Conservation (phyloP, 768 basidiomycete species). For the Suillus sp. region DNA sequence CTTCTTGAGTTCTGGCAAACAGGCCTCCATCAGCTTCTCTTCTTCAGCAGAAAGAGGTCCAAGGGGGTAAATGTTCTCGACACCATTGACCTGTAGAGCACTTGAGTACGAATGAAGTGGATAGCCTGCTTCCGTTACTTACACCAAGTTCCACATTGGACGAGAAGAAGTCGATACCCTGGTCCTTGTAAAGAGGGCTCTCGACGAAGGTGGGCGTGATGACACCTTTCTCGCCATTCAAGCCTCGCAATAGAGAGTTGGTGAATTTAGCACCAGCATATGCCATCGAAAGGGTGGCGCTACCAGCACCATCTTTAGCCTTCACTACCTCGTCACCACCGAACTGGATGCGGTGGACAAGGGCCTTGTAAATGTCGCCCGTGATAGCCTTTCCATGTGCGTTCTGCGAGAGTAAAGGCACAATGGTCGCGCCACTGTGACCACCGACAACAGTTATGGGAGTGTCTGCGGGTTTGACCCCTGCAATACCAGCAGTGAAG, state of each 20-base stretch:
- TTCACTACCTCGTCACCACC: slow-evolving; percentile 99
- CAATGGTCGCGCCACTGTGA: slow-evolving; percentile 96
- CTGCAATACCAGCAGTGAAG: slow-evolving; percentile 77
- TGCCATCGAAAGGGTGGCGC: slow-evolving; percentile 77
- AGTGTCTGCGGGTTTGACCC: slow-evolving; percentile 64
- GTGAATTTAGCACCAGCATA: slow-evolving; percentile 77
- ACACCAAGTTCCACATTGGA: slow-evolving; percentile 93
- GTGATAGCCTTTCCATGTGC: slow-evolving; percentile 66
- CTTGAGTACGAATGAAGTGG: slow-evolving; percentile 12
- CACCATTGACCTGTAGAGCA: slow-evolving; percentile 67
- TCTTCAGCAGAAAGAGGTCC: slow-evolving; percentile 82
- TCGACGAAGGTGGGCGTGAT: slow-evolving; percentile 86
- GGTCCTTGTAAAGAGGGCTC: slow-evolving; percentile 79
- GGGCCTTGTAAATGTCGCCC: slow-evolving; percentile 72
- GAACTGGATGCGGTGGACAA: slow-evolving; percentile 94
- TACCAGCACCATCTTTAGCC: slow-evolving; percentile 89
- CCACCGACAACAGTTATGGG: slow-evolving; percentile 89
- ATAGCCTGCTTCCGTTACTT: slow-evolving; percentile 30
- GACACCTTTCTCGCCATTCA: slow-evolving; percentile 68
- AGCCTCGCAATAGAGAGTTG: slow-evolving; percentile 56
- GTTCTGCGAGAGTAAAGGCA: slow-evolving; percentile 90
- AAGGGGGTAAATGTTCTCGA: slow-evolving; percentile 88
- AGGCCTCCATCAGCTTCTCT: slow-evolving; percentile 82
- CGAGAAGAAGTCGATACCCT: slow-evolving; percentile 95
- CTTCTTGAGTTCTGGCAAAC: slow-evolving; percentile 92